Conservation (phyloP, 2,329 filamentous ascomycete genomes). For the Coniella vitis region DNA sequence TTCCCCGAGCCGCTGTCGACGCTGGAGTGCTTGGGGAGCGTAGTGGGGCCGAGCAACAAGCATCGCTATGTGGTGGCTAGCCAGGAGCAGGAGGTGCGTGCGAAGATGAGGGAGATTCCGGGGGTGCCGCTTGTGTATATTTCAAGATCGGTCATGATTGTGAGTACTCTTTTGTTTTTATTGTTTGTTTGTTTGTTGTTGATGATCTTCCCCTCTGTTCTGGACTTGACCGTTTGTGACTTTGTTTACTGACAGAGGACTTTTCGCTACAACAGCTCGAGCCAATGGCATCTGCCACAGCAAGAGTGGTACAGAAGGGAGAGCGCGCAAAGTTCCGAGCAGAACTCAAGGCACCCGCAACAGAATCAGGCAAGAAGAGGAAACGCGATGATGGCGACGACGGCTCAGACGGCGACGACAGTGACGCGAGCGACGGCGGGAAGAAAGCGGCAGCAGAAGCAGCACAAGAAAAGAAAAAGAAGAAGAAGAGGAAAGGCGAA, state of each 20-base stretch:
- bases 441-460: constrained; percentile 21
- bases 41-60: constrained; percentile 81
- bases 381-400: constrained; percentile 30
- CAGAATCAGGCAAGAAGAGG: constrained; percentile 41
- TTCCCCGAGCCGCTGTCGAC: constrained; percentile 64
- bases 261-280: constrained; percentile 37
- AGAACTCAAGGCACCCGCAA: constrained; percentile 46
- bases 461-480: constrained; percentile 27
- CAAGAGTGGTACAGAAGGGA: constrained; percentile 55
- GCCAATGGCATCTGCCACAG: constrained; percentile 65
- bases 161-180: constrained; percentile 47
- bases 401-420: constrained; percentile 32
- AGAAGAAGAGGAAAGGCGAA: constrained; percentile 24
- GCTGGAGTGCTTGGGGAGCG: constrained; percentile 62
- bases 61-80: constrained; percentile 73
- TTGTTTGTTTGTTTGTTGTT: not conserved
- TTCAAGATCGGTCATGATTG: constrained; percentile 69
- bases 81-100: constrained; percentile 60
- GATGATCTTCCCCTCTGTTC: not conserved
- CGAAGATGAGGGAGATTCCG: constrained; percentile 56
- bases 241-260: no score
- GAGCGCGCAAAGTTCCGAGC: constrained; percentile 69
- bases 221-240: no score
- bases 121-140: constrained; percentile 76
- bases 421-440: constrained; percentile 22